Conservation (phyloP, 2,329 filamentous ascomycete genomes). For the Drechslera avenae region DNA sequence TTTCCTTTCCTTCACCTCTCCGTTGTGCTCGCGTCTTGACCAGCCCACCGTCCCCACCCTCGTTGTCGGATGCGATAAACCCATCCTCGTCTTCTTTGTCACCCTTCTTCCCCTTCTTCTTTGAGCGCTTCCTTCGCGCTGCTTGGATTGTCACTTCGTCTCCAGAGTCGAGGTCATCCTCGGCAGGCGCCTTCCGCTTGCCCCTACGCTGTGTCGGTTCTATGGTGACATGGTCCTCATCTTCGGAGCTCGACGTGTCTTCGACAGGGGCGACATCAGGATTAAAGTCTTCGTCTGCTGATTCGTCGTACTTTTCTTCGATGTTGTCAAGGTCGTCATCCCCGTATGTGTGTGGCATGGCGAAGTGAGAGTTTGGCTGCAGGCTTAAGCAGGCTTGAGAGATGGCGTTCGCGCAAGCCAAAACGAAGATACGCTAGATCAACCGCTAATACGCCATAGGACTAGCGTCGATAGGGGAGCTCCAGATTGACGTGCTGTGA, state of each 20-base stretch:
- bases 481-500: conserved; percentile 23
- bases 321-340: conserved; percentile 36
- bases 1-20: conserved; percentile 67
- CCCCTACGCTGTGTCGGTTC: conserved; percentile 29
- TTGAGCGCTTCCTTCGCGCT: conserved; percentile 58
- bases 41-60: conserved; percentile 62
- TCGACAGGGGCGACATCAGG: conserved; percentile 64
- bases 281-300: conserved; percentile 74
- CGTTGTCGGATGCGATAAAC: conserved; percentile 42
- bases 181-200: conserved; percentile 42
- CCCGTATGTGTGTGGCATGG: conserved; percentile 37
- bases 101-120: conserved; percentile 44
- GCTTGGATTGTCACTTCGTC: conserved; percentile 72
- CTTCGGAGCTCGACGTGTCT: conserved; percentile 58
- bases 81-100: conserved; percentile 28
- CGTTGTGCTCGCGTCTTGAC: conserved; percentile 76
- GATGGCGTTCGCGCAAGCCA: conserved; percentile 16
- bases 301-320: conserved; percentile 62
- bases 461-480: conserved; percentile 23
- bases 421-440: conserved; percentile 19
- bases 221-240: conserved; percentile 39
- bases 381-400: conserved; percentile 3
- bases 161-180: conserved; percentile 59
- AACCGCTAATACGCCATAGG: conserved; percentile 17
- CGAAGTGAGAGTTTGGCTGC: conserved; percentile 5